Evolutionary conservation across 768 basidiomycete species (phyloP), one percentile per base, ranked within the genome.

Genomic region (Glaciozyma martinii): DNA sequence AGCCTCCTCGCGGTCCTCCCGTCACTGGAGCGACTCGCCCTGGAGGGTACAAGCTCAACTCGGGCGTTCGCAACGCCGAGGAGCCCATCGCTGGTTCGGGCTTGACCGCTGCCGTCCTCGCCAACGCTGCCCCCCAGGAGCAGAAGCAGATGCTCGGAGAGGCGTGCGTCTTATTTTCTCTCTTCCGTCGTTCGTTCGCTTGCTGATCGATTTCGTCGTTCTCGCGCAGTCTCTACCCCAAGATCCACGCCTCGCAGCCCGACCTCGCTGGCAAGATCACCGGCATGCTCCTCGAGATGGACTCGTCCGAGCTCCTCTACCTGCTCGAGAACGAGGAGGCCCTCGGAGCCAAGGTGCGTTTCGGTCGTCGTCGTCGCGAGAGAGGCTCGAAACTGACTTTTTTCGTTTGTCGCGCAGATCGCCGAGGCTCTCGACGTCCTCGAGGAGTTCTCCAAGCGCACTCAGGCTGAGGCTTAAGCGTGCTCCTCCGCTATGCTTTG

Each of bases 141-240:
- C 92, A 97, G 84, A 99, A 99, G 82, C 95, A 99, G 78, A 91
- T 97, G 87, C 82, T 99, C 56, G 95, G 95, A 72, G 95, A 99
- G 79, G 84, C 75, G 44, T 42, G 4, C 32, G 61, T 65, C 55
- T 56, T 27, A 10, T 27, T 42, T 32, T 55, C 44, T 29, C 60
- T 10, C 8, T 55, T 25, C 19, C 32, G 33, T 71, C 29, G 29
- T 47, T 32, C 56, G 44, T 19, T n/a, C 49, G 30, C 61, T 66
- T 58, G 62, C 10, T 66, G 60, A 55, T 19, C n/a, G n/a, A n/a
- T n/a, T n/a, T 47, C 3, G 46, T 6, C 6, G 4, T 10, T 47
- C 13, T 15, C n/a, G 37, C 37, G 12, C 46, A 47, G 46, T n/a
- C 54, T 71, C 53, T 75, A 75, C 71, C 74, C 71, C 65, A 71